These are phyloP conservation scores for Exophiala dermatitidis DNA, from an alignment of 2,329 filamentous ascomycete species.

Conservation along the genomic window DNA sequence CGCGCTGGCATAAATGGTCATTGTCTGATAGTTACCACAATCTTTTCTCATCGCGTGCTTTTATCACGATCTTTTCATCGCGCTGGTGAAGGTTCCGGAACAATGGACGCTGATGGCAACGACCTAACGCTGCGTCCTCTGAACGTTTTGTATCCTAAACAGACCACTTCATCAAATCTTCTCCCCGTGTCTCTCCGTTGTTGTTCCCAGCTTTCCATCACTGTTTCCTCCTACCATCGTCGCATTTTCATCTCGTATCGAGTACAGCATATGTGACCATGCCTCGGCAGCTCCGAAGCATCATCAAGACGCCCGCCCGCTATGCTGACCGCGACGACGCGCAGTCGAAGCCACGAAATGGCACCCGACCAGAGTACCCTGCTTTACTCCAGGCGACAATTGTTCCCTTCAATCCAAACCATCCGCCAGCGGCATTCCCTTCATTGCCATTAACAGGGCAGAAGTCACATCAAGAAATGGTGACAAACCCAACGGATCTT, in stretches of 20 bases:
- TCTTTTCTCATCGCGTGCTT: neutral
- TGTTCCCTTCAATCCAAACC: conserved; percentile 33
- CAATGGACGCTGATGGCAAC: conserved; percentile 1
- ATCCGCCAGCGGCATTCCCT: conserved; percentile 39
- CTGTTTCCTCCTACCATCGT: neutral
- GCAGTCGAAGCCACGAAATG: conserved; percentile 9
- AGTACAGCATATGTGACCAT: conserved; percentile 17
- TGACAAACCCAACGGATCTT: neutral
- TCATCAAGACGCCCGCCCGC: conserved; percentile 30
- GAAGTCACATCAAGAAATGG: neutral
- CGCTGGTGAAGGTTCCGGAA: neutral
- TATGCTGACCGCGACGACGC: conserved; percentile 27
- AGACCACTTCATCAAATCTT: conserved; percentile 1
- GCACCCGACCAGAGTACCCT: conserved; percentile 26
- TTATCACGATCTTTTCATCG: conserved; percentile 1
- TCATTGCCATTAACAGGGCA: conserved; percentile 27
- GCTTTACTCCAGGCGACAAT: conserved; percentile 5
- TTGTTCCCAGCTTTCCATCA: neutral
- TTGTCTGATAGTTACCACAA: neutral
- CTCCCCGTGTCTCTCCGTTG: conserved; percentile 1
- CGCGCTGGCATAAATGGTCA: neutral
- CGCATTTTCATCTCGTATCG: conserved; percentile 20
- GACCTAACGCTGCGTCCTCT: neutral
- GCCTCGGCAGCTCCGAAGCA: conserved; percentile 32
- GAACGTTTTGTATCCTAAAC: conserved; percentile 5